Evolutionary conservation across 2,329 filamentous ascomycete species (phyloP), one percentile per base, ranked within the genome.

Genomic region (Fusarium coicis): DNA sequence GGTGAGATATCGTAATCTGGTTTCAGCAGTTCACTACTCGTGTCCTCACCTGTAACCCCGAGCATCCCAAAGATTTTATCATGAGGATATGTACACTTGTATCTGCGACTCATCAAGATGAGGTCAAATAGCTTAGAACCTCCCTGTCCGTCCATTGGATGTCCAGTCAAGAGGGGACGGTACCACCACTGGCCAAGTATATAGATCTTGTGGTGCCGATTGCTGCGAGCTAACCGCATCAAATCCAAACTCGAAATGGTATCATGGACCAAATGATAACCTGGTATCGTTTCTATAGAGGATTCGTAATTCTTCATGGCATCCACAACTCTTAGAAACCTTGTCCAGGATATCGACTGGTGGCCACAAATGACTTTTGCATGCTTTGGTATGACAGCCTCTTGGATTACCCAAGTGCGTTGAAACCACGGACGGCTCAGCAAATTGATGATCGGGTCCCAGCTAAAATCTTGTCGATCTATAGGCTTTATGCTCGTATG

Each of bases 251-350:
- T 30, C 9, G 54, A 28, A 1, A 49, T 57, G 0, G 54, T 47
- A 0, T 47, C 19, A 0, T 46, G 28, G 15, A 6, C 10, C 2
- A 0, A 26, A 0, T 52, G 21, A 0, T 53, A 60, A 1, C 36
- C 56, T 0, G 44, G 36, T 0, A 60, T 0, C 0, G 0, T 36
- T 4, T 34, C n/a, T 0, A 57, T 4, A 0, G 30, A 57, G 5
- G 40, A n/a, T 8, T 57, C 40, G 1, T 57, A 57, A 2, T 26
- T 0, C 2, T 2, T 53, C 0, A 60, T 53, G 0, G 26, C 36
- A 0, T 60, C 36, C 1, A 42, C 28, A 6, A 52, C 1, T 5
- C 56, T 2, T 0, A 53, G 18, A 16, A 60, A 4, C 4, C 0
- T 40, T 4, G 5, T 7, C 36, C 18, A 60, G 0, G 28, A 1